Evolutionary conservation across 164 flowering plant species (phyloP), one percentile per base, ranked within the genome.

Genomic region (Nelumbo lutea): DNA sequence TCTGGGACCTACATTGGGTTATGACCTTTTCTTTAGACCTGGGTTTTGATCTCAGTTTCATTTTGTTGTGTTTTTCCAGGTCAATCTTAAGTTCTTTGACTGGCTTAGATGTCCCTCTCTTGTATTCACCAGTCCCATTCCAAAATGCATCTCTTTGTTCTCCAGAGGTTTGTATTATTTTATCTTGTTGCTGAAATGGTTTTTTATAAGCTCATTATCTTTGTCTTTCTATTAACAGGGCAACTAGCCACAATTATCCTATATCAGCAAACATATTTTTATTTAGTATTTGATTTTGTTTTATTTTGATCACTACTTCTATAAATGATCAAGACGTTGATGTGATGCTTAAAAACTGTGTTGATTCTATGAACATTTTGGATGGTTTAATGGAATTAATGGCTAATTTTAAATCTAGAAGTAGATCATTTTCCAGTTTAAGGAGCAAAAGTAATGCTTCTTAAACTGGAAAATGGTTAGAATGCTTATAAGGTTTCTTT

Each of bases 121-220:
- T 96, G 56, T 90, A 81, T 81, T 83, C 98, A 59, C 97, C 96
- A 15, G 81, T 87, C 52, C 89, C 88, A 58, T 96, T 96, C 77
- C 84, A 80, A 58, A 91, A 93, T 88, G 93, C 96, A 67, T 85
- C 98, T 61, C 68, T 88, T 69, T 85, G 82, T 76, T 68, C 84
- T 75, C 98, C 98, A 27, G 88, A 91, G 97, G 98, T 88, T 39
- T 58, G 89, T 76, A n/a, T 14, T 14, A 44, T 40, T 47, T 55
- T 51, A 62, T 4, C 27, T 52, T 44, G 42, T 53, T n/a, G n/a
- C 55, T 59, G 53, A 52, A 65, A 55, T 3, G 46, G 41, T 39
- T 10, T 46, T 42, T 2, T 48, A 14, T 9, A 13, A 39, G 61
- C 15, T 39, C 6, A 11, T 40, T 44, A 1, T 9, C n/a, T 13